Evolutionary conservation across 2,329 filamentous ascomycete species (phyloP).

Genomic region (Teratosphaeriaceae sp.): DNA sequence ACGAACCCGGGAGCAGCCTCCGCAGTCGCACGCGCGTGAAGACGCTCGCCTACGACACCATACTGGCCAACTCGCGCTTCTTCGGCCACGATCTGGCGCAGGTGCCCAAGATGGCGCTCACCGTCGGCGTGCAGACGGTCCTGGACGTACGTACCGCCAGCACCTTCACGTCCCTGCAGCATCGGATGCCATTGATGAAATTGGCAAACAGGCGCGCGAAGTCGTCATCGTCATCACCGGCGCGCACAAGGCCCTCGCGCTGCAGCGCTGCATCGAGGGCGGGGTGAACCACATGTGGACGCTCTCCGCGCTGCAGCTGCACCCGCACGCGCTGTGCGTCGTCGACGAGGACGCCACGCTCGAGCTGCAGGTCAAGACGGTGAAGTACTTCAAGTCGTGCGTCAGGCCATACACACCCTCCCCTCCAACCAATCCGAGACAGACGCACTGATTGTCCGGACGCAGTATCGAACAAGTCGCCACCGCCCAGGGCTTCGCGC

Average conservation of each 20-base stretch:
- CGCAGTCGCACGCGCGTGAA: conserved; percentile 75
- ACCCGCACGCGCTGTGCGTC: conserved; percentile 74
- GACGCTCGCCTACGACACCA: conserved; percentile 81
- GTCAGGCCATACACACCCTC: too few species aligned
- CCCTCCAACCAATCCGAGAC: too few species aligned
- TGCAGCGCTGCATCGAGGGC: conserved; percentile 75
- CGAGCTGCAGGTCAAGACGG: conserved; percentile 41
- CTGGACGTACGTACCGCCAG: conserved; percentile 50
- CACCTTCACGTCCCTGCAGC: neutral
- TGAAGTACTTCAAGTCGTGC: conserved; percentile 45
- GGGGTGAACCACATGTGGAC: conserved; percentile 91
- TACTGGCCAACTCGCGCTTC: conserved; percentile 78
- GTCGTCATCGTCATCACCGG: conserved; percentile 79
- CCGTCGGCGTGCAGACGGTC: conserved; percentile 77
- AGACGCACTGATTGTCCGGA: too few species aligned
- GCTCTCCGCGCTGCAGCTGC: conserved; percentile 70
- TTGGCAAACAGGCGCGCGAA: conserved; percentile 58
- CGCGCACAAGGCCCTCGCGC: conserved; percentile 70
- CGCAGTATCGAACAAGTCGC: conserved; percentile 44
- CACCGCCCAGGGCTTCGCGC: conserved; percentile 38
- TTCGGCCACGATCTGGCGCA: conserved; percentile 67
- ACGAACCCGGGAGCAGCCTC: conserved; percentile 76
- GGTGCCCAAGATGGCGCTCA: conserved; percentile 76
- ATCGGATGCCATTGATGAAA: too few species aligned
- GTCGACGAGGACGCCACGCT: conserved; percentile 65